A percentile compares a stretch with the other conserved stretches of the same genome.
phyloP scores from a whole-genome alignment of 1,139 yeast species.

The Arxiozyma telluris region DNA sequence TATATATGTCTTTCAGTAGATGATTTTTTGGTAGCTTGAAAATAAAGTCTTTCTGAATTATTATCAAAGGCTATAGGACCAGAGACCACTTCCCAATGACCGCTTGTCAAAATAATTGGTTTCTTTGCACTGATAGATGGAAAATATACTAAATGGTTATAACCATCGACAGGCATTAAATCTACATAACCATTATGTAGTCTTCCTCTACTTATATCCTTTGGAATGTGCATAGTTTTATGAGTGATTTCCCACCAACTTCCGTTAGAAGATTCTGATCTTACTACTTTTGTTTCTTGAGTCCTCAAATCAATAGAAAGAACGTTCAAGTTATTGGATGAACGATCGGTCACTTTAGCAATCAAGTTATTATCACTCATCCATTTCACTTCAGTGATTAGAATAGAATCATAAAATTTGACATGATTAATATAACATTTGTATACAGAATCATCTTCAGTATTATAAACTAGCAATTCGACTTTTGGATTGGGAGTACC shows the following conservation, averaged over 20 bases:
- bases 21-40: slow-evolving; percentile 52
- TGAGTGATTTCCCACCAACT: slow-evolving; percentile 82
- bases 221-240: slow-evolving; percentile 61
- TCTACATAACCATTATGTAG: slow-evolving; percentile 62
- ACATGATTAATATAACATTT: slow-evolving; percentile 45
- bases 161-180: slow-evolving; percentile 53
- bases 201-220: slow-evolving; percentile 37
- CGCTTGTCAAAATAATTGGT: slow-evolving; percentile 49
- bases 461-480: slow-evolving; percentile 36
- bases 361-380: slow-evolving; percentile 49
- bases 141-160: slow-evolving; percentile 66
- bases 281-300: slow-evolving; percentile 32
- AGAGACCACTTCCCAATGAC: slow-evolving; percentile 63
- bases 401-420: slow-evolving; percentile 26
- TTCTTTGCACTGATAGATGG: slow-evolving; percentile 41
- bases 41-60: slow-evolving; percentile 51
- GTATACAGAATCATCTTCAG: slow-evolving; percentile 19
- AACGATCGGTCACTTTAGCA: slow-evolving; percentile 63
- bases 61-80: slow-evolving; percentile 55
- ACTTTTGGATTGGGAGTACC: slow-evolving; percentile 73
- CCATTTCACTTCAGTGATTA: slow-evolving; percentile 71
- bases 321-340: slow-evolving; percentile 55
- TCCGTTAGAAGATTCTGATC: slow-evolving; percentile 40
- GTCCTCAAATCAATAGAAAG: slow-evolving; percentile 40
- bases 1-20: slow-evolving; percentile 57